Percentiles rank a stretch among this genome's conserved stretches.
Evolutionary conservation across 192 early-diverging fungal genomes (phyloP).

Genomic region (Rhizophlyctis rosea): DNA sequence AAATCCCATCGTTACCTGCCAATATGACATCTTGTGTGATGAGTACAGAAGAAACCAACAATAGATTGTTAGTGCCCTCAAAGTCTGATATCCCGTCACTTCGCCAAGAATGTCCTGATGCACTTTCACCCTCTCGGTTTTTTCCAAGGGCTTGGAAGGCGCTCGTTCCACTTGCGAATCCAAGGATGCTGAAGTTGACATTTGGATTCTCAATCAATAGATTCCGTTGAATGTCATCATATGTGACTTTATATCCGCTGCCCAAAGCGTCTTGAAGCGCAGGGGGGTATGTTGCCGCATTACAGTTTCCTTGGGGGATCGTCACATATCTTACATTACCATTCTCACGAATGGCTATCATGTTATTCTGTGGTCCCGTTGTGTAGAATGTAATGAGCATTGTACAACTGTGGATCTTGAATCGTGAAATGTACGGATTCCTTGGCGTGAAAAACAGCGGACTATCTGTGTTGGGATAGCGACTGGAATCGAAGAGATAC

Average conservation of each 20-base stretch:
- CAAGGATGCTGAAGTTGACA: background rate
- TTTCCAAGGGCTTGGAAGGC: background rate
- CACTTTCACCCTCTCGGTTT: background rate
- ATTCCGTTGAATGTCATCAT: background rate
- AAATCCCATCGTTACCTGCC: too few species aligned
- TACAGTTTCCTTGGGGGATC: background rate
- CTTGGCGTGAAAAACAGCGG: too few species aligned
- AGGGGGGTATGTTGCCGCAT: background rate
- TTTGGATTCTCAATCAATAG: background rate
- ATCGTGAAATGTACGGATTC: too few species aligned
- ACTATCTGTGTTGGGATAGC: too few species aligned
- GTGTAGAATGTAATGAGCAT: too few species aligned
- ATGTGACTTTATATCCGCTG: background rate
- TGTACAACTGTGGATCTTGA: too few species aligned
- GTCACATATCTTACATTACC: background rate
- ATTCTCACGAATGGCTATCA: background rate
- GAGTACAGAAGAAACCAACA: too few species aligned
- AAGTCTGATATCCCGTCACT: background rate
- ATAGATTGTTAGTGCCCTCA: background rate
- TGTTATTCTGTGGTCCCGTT: too few species aligned
- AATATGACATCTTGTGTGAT: too few species aligned
- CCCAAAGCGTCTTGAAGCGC: background rate
- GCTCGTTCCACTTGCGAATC: background rate
- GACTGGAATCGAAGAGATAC: too few species aligned
- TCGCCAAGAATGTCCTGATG: too few species aligned